phyloP scores from a whole-genome alignment of 2,329 filamentous ascomycete species.

The Ciborinia camelliae region DNA sequence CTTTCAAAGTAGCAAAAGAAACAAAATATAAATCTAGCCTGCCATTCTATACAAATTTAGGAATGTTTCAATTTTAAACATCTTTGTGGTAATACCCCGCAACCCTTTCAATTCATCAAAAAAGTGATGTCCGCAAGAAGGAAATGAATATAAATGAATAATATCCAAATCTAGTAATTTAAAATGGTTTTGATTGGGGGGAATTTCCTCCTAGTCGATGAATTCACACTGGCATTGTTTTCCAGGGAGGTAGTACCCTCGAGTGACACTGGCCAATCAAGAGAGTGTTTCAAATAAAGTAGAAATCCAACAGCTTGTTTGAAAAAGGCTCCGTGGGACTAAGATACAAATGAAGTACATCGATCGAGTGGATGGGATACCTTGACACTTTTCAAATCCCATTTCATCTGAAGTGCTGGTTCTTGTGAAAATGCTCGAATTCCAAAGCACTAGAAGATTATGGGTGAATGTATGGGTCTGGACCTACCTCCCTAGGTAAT shows the following conservation, averaged over 20 bases:
- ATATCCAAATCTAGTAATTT: neutral
- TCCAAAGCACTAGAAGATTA: neutral
- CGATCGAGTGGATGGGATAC: no score
- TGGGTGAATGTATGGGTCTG: neutral
- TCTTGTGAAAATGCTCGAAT: neutral
- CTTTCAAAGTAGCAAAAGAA: neutral
- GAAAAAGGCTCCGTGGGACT: neutral
- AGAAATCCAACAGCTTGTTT: neutral
- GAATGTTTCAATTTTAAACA: neutral
- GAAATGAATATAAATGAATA: neutral
- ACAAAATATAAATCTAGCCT: neutral
- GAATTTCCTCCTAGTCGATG: neutral
- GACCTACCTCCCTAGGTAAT: no score
- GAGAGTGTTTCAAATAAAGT: slow-evolving; percentile 3
- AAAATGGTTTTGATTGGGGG: neutral
- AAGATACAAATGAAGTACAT: slow-evolving; percentile 6
- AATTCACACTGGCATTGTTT: no score
- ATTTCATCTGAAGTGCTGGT: neutral
- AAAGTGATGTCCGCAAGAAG: neutral
- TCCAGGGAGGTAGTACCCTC: neutral
- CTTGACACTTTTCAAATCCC: no score
- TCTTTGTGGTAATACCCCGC: neutral
- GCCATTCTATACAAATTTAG: neutral
- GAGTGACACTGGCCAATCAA: slow-evolving; percentile 8
- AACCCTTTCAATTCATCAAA: neutral